phyloP scores from a whole-genome alignment of 2,329 filamentous ascomycete species.

The Alternaria burnsii region DNA sequence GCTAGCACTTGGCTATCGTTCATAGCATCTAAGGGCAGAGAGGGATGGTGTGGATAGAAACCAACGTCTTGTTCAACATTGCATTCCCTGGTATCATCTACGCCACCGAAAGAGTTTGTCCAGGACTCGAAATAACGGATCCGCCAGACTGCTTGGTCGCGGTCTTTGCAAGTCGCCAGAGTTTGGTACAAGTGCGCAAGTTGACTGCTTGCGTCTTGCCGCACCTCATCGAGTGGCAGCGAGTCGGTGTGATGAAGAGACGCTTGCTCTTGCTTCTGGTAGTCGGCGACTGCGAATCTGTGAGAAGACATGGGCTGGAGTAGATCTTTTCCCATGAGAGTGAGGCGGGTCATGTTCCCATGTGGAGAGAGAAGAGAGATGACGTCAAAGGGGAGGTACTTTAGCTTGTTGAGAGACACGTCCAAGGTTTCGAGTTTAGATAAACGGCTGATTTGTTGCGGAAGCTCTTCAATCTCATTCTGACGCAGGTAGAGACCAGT shows the following conservation, averaged over 20 bases:
- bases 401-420: constrained; percentile 34
- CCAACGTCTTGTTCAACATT: constrained; percentile 7
- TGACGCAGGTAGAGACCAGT: constrained; percentile 33
- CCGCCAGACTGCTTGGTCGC: constrained; percentile 23
- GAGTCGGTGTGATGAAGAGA: not conserved
- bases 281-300: constrained; percentile 6
- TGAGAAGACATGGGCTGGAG: constrained; percentile 18
- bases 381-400: constrained; percentile 38
- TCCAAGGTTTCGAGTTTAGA: constrained; percentile 31
- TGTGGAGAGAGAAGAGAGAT: constrained; percentile 26
- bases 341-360: constrained; percentile 24
- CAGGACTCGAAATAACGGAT: constrained; percentile 28
- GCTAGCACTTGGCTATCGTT: not conserved
- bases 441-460: constrained; percentile 35
- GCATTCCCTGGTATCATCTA: constrained; percentile 1
- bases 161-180: constrained; percentile 16
- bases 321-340: constrained; percentile 28
- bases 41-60: constrained; percentile 23
- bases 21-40: not conserved
- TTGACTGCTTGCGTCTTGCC: constrained; percentile 11
- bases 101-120: constrained; percentile 15
- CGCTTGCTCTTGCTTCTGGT: not conserved
- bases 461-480: constrained; percentile 41
- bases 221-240: constrained; percentile 4
- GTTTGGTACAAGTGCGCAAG: constrained; percentile 15